Evolutionary conservation across 306 rosid genomes (phyloP), one percentile per base, ranked within the genome.

Genomic region (Cucumis hystrix): DNA sequence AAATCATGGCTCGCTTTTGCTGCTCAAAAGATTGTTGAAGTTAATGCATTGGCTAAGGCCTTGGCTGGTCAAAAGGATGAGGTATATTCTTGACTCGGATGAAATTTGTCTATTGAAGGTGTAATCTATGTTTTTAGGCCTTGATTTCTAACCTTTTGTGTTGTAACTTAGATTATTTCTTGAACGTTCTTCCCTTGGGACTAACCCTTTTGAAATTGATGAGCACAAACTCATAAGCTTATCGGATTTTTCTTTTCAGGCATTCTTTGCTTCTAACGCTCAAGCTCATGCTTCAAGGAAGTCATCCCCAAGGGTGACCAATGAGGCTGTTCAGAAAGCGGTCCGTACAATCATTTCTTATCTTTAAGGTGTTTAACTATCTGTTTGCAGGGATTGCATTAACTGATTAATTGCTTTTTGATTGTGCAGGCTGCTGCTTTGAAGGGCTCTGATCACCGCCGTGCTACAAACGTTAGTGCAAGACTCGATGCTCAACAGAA

Each of bases 1-100:
- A 92, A 90, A 83, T 88, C 96, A 39, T 92, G 97, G 97, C 88
- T 92, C 65, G 97, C 97, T 67, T 92, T 92, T 77, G 96, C 96
- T 37, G 93, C 97, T 52, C 97, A 92, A 65, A 92, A 92, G 81
- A 78, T 92, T n/a, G 85, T 87, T 74, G 96, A 92, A 90, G 96
- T 92, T 71, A 87, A 88, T 83, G 96, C 92, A 37, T 87, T 92
- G 89, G 92, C 96, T 47, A 88, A 87, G 86, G 93, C 96, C 33
- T 84, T 92, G 80, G 59, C 86, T 80, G 93, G 91, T 61, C 84
- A 86, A 40, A 85, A 88, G 76, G 88, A 92, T 67, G 91, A 83
- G 88, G 97, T 90, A 64, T 28, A 20, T 41, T 10, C 49, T 69
- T 65, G 28, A 39, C 47, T 77, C 45, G 49, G 45, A 47, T 30